Percentiles rank a stretch among this genome's conserved stretches.
Evolutionary conservation across 768 basidiomycete genomes (phyloP).

Genomic region (Naematelia encephala): DNA sequence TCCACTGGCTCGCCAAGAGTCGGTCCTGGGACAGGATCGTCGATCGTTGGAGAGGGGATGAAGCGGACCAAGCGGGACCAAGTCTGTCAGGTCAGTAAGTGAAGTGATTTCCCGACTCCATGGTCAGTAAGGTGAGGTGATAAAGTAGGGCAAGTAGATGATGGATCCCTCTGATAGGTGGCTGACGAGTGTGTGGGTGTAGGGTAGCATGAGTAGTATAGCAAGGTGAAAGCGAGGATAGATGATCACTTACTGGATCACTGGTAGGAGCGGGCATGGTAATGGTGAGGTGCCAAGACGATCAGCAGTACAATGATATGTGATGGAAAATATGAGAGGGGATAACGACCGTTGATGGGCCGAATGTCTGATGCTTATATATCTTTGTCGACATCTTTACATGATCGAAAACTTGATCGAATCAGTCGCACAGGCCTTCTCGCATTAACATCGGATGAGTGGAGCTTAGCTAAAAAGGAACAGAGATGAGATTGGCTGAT

Average conservation of each 20-base stretch:
- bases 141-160: background rate
- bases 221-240: background rate
- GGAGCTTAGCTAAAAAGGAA: no score
- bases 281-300: no score
- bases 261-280: background rate
- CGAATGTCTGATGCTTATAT: no score
- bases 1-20: slow-evolving; percentile 32
- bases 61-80: slow-evolving; percentile 45
- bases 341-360: no score
- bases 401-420: no score
- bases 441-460: no score
- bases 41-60: slow-evolving; percentile 37
- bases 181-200: background rate
- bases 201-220: background rate
- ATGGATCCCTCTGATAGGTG: background rate
- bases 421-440: no score
- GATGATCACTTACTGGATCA: background rate
- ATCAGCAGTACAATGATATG: no score
- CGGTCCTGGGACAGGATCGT: slow-evolving; percentile 36
- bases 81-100: no score
- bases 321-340: no score
- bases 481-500: no score
- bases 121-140: background rate
- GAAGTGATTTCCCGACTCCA: background rate
- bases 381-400: no score